Conservation (phyloP, 2,329 filamentous ascomycete species). For the Daldinia eschscholtzii region DNA sequence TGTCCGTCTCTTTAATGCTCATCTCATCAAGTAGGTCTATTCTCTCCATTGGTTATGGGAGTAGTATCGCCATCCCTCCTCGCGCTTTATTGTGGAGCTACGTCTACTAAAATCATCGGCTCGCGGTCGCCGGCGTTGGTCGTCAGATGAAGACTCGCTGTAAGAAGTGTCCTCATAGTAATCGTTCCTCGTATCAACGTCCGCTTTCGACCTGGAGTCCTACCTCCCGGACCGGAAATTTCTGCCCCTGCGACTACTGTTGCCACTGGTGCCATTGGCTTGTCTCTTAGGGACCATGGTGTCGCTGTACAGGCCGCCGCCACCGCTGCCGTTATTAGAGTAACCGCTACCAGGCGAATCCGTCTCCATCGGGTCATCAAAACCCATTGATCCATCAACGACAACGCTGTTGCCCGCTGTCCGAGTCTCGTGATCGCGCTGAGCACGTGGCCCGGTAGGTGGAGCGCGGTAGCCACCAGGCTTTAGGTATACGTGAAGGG, state of each 20-base stretch:
- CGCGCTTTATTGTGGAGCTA: not conserved
- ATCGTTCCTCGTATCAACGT: not conserved
- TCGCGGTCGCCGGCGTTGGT: not conserved
- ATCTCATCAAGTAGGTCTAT: not conserved
- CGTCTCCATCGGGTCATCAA: conserved; percentile 62
- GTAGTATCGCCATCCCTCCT: not conserved
- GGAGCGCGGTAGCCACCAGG: conserved; percentile 56
- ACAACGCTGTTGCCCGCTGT: conserved; percentile 56
- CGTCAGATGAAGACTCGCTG: not conserved
- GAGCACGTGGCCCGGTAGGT: conserved; percentile 52
- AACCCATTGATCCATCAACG: conserved; percentile 67
- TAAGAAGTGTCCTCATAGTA: not conserved
- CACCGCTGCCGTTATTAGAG: conserved; percentile 50
- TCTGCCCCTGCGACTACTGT: conserved; percentile 44
- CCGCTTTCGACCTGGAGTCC: conserved; percentile 15
- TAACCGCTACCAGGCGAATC: conserved; percentile 45
- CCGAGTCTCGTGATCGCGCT: conserved; percentile 52
- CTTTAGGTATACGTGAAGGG: conserved; percentile 80
- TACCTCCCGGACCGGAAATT: conserved; percentile 46
- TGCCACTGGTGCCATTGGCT: conserved; percentile 33
- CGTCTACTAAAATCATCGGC: not conserved
- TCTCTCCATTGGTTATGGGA: not conserved
- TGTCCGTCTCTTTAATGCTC: not conserved
- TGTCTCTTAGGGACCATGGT: conserved; percentile 53
- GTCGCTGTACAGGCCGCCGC: conserved; percentile 65